Conservation (phyloP, 192 early-diverging fungal species). For the Coemansia furcata region DNA sequence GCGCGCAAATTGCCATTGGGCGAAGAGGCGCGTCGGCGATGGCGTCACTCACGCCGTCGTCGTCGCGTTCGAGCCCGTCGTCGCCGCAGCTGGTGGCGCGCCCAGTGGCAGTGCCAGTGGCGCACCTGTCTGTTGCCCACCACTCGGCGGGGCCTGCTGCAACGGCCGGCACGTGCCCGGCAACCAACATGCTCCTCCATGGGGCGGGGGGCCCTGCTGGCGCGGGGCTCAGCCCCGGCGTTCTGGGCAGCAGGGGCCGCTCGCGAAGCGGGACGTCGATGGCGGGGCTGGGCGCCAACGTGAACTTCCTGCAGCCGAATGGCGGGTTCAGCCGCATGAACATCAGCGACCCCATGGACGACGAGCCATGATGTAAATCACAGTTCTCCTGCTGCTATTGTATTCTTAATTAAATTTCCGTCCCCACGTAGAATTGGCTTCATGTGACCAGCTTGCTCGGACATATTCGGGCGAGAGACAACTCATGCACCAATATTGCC, state of each 20-base stretch:
- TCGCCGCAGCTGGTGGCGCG: constrained; percentile 31
- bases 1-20: constrained; percentile 32
- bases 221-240: background rate
- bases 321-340: constrained; percentile 53
- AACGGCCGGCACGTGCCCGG: constrained; percentile 19
- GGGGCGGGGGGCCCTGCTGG: background rate
- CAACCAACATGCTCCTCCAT: background rate
- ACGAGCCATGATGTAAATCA: background rate
- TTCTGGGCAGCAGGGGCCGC: constrained; percentile 18
- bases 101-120: constrained; percentile 5
- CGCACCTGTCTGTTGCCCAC: background rate
- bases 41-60: constrained; percentile 4
- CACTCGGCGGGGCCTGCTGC: background rate
- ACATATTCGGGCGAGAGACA: too few relatives aligned
- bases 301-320: constrained; percentile 37
- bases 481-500: background rate
- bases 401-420: background rate
- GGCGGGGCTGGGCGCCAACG: constrained; percentile 1
- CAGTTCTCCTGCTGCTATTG: background rate
- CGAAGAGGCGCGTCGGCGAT: background rate
- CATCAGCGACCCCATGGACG: constrained; percentile 34
- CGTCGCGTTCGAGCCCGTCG: constrained; percentile 23
- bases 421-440: too few relatives aligned
- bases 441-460: too few relatives aligned
- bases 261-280: constrained; percentile 38